Evolutionary conservation across 2,329 filamentous ascomycete species (phyloP), one percentile per base, ranked within the genome.

Genomic region (Ilyonectria mors-panacis): DNA sequence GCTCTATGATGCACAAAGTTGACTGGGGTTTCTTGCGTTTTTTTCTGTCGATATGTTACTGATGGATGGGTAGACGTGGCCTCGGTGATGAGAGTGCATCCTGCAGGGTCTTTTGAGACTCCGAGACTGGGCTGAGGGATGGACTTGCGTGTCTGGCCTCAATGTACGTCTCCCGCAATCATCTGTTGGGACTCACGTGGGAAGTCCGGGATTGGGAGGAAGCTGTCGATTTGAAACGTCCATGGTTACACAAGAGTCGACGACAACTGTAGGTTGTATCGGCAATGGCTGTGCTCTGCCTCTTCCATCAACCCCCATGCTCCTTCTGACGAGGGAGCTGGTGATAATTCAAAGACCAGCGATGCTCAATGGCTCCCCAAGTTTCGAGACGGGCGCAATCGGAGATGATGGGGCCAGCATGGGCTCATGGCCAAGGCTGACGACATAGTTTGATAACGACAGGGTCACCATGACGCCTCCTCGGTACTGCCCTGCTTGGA

Each of bases 1-100:
- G 65, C 68, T 72, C 62, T 63, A 66, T 70, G 61, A 65, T 64
- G 65, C 63, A 67, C 67, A 35, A 63, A 58, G 44, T 62, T 54
- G 66, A 63, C 59, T 66, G 30, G 55, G 54, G 67, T 56, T 44
- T 58, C 19, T 53, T 50, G 47, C 33, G 60, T 30, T 7, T 64
- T 51, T 56, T 59, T 21, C 58, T 59, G 37, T 37, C 47, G 51
- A 61, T 57, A 51, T 53, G 53, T 56, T 57, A 17, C 53, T 44
- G 53, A 63, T 59, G 64, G 64, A 66, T 64, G 65, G 54, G 51
- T 45, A 51, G 60, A 57, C 57, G 61, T 67, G 60, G 56, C 61
- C 56, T 64, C 13, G 35, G 37, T 60, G 59, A 63, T 58, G 35
- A 23, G 47, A 59, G 58, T 63, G 51, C 55, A 48, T 65, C 53